Base-by-base conservation (phyloP, 1,139 yeast species). In the Yamadazyma atmosphaerica region DNA sequence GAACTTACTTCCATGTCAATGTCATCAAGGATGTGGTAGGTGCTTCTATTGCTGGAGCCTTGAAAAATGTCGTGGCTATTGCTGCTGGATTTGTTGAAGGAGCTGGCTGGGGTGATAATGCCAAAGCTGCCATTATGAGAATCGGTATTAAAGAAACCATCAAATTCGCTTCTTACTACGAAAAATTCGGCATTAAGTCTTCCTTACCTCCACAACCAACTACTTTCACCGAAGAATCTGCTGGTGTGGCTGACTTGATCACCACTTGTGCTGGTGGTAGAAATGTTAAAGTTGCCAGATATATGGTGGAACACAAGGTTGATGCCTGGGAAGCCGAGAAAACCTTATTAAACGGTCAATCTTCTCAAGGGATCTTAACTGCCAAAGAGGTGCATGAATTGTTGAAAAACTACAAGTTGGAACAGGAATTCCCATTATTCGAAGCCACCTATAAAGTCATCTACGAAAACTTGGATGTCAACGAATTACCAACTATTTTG, bases 191-290 rank as follows among this genome's bases (percentile, higher is more conserved):
- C 36, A 77, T 81, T 54, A 59, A 60, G 47, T 76, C 77, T 49
- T 78, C 78, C 58, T 81, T 83, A 74, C 85, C 92, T 25, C 82
- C 87, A 45, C 70, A 79, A 52, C 76, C 86, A 35, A 72, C 79
- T 46, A 89, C 98, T 28, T 88, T 88, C 65, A 86, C 95, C 45
- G 86, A 82, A 60, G 97, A 90, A 68, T 77, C 86, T 50, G 95
- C 96, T 16, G 98, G 98, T 67, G 96, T 90, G 32, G 98, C 98
- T 27, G 98, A 90, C 66, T 77, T 90, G 58, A 89, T 90, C 65
- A 90, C 98, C 40, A 88, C 98, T 23, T 90, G 98, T 67, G 81
- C 95, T 14, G 96, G 96, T 53, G 98, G 98, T 55, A 79, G 98
- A 70, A 90, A 90, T 68, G 94, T 86, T 56, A 81, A 83, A 61